These are phyloP conservation scores for Pythium guiyangense DNA, from an alignment of 352 stramenopile genomes.

Conservation along the genomic window DNA sequence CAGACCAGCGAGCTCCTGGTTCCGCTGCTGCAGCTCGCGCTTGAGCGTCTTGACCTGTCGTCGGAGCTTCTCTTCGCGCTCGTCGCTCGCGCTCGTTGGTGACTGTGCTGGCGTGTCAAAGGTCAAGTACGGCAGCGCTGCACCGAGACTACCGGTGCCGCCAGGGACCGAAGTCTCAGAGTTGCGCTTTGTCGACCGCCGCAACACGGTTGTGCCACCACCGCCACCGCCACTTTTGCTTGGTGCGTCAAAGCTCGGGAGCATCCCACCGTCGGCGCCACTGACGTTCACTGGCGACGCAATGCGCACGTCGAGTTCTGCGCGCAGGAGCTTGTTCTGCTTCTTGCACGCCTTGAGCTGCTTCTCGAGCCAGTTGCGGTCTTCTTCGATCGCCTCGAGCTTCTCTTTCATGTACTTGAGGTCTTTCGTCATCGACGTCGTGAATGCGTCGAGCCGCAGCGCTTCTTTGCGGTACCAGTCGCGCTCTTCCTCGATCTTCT, in stretches of 20 bases:
- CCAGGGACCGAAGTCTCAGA: slow-evolving; percentile 1
- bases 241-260: slow-evolving; percentile 36
- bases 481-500: slow-evolving; percentile 92
- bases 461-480: slow-evolving; percentile 93
- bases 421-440: slow-evolving; percentile 90
- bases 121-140: slow-evolving; percentile 27
- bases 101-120: slow-evolving; percentile 18
- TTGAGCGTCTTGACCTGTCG: slow-evolving; percentile 66
- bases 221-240: slow-evolving; percentile 9
- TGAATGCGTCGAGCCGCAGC: slow-evolving; percentile 88
- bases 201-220: slow-evolving; percentile 11
- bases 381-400: slow-evolving; percentile 87
- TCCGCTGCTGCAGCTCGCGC: slow-evolving; percentile 62
- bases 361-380: slow-evolving; percentile 90
- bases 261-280: slow-evolving; percentile 18
- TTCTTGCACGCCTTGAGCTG: slow-evolving; percentile 94
- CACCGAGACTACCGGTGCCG: background rate
- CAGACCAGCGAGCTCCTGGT: slow-evolving; percentile 33
- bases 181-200: slow-evolving; percentile 11
- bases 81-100: slow-evolving; percentile 24
- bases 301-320: slow-evolving; percentile 69
- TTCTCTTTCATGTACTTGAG: slow-evolving; percentile 92
- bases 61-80: slow-evolving; percentile 66
- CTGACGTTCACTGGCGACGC: slow-evolving; percentile 21
- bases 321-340: slow-evolving; percentile 90